Conservation (phyloP, 1,284 basidiomycete species). For the Apiotrichum montevideense region DNA sequence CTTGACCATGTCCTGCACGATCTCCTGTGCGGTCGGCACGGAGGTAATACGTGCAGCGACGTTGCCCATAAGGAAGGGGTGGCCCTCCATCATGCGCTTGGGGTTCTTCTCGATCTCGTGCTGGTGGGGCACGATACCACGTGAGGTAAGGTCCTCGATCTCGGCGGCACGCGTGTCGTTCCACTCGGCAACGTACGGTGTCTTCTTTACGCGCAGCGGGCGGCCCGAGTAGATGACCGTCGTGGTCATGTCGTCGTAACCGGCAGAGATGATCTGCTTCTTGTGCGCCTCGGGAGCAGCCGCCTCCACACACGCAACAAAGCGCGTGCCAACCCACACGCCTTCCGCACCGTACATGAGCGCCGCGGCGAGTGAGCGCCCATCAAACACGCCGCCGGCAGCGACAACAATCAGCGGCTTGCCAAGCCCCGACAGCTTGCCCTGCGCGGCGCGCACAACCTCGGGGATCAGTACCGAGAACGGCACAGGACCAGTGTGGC, state of each 20-base stretch:
- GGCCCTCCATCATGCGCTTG: constrained; percentile 61
- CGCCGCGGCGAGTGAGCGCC: constrained; percentile 76
- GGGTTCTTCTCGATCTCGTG: constrained; percentile 70
- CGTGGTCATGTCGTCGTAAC: constrained; percentile 52
- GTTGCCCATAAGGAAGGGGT: constrained; percentile 69
- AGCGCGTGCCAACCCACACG: constrained; percentile 85
- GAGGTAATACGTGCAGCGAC: constrained; percentile 73
- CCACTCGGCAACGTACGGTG: constrained; percentile 74
- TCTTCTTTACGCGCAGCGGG: constrained; percentile 72
- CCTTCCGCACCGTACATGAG: constrained; percentile 76
- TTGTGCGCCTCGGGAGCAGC: constrained; percentile 77
- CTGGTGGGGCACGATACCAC: constrained; percentile 67
- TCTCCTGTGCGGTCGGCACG: constrained; percentile 68
- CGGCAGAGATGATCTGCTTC: constrained; percentile 51
- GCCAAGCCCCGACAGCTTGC: constrained; percentile 65
- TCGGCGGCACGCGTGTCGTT: constrained; percentile 32
- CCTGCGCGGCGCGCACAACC: constrained; percentile 71
- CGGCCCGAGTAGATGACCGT: constrained; percentile 83
- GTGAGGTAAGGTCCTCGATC: constrained; percentile 60
- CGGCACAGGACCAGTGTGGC: constrained; percentile 49
- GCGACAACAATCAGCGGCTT: constrained; percentile 73
- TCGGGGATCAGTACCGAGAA: constrained; percentile 53
- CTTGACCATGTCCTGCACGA: constrained; percentile 65
- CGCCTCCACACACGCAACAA: constrained; percentile 63
- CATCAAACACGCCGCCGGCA: constrained; percentile 80